phyloP scores from a whole-genome alignment of 225 moss, liverwort and hornwort genomes.

The Polytrichum formosum region DNA sequence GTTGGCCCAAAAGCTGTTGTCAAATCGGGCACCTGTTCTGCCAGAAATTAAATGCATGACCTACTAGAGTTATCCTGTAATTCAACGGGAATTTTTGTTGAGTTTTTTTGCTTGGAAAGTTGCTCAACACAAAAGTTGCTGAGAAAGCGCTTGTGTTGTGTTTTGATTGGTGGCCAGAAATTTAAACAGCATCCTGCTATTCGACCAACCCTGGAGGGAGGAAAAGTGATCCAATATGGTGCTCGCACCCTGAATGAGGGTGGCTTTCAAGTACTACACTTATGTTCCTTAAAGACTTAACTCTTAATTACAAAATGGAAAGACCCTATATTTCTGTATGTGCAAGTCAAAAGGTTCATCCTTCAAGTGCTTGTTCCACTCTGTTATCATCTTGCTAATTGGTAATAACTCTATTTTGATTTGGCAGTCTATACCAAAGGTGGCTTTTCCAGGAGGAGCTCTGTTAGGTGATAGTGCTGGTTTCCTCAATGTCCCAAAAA shows the following conservation, averaged over 20 bases:
- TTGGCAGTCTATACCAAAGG: slow-evolving; percentile 79
- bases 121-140: background rate
- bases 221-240: slow-evolving; percentile 82
- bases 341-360: background rate
- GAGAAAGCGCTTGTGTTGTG: background rate
- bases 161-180: slow-evolving; percentile 34
- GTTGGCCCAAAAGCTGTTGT: background rate
- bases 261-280: slow-evolving; percentile 60
- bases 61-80: too few species aligned
- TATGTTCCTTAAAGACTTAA: too few species aligned
- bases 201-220: slow-evolving; percentile 68
- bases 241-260: slow-evolving; percentile 83
- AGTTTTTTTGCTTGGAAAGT: too few species aligned
- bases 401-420: background rate
- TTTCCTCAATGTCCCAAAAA: slow-evolving; percentile 84
- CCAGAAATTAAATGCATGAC: background rate
- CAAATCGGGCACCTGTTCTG: background rate
- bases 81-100: too few species aligned
- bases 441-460: slow-evolving; percentile 82
- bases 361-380: background rate
- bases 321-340: background rate
- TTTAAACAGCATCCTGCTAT: slow-evolving; percentile 84
- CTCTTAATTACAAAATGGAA: too few species aligned
- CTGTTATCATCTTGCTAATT: background rate
- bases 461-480: slow-evolving; percentile 80